Evolutionary conservation across 805 yeast species (phyloP), one percentile per base, ranked within the genome.

Genomic region (Ogataea dorogensis): DNA sequence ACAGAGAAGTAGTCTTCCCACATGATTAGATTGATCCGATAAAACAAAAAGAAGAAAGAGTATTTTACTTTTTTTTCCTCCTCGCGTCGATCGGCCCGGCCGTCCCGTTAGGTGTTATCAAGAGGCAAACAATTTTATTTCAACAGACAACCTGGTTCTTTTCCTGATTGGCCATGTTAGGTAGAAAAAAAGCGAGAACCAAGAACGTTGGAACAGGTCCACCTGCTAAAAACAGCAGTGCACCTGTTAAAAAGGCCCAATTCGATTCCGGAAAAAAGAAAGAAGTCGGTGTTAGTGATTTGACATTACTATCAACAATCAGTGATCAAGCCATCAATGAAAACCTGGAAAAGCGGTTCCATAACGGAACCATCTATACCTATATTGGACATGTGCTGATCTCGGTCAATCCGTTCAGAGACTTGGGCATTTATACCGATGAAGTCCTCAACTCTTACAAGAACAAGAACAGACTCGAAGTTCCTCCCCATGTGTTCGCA

Each of bases 231-330:
- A 70, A 76, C 47, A 65, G 70, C 38, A 79, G 39, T 19, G 53
- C 51, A 10, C 59, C 56, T n/a, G 79, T 85, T 38, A 79, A 85
- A 56, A 91, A 91, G 68, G 97, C 97, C 10, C 83, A 87, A 32
- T 93, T 88, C 58, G 98, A 93, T 51, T 63, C 82, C 21, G 67
- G 79, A 36, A 88, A 88, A 66, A 86, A 86, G 72, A 86, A 88
- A 60, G 98, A 93, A 63, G 98, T 93, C n/a, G 99, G 99, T 35
- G 97, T 93, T 7, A 82, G 95, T 27, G 99, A 93, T 63, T 70
- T 93, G 54, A 93, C 99, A 1, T 66, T 93, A 35, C 70, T 93
- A 43, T 81, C 95, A 17, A 84, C 82, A 43, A 91, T 93, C 53
- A 73, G 93, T 28, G 97, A 93, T 59, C 95, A 87, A 40, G 73